phyloP scores from a whole-genome alignment of 176 grass and related monocot species.

The Oryza rufipogon region DNA sequence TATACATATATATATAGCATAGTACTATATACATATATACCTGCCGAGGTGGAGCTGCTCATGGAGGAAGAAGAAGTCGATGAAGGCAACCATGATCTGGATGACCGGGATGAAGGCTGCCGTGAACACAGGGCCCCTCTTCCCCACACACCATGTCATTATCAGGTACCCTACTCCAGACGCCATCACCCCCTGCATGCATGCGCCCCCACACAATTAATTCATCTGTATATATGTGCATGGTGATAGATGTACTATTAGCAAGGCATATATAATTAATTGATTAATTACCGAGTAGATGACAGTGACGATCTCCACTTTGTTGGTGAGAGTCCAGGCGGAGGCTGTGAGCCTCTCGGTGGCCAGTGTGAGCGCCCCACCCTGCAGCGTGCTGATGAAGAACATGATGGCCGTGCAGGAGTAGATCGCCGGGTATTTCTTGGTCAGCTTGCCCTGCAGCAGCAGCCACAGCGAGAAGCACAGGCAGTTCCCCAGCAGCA shows the following conservation, averaged over 20 bases:
- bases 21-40: constrained; percentile 37
- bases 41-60: constrained; percentile 72
- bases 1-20: too few relatives aligned
- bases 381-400: constrained; percentile 75
- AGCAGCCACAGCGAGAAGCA: constrained; percentile 77
- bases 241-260: too few relatives aligned
- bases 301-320: constrained; percentile 64
- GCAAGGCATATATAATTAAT: background rate
- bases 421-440: constrained; percentile 81
- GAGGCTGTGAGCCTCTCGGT: constrained; percentile 50
- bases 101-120: constrained; percentile 78
- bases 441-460: constrained; percentile 62
- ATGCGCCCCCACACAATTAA: too few relatives aligned
- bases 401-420: constrained; percentile 85
- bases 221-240: too few relatives aligned
- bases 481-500: constrained; percentile 60
- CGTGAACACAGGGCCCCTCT: constrained; percentile 83
- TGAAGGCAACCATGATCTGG: constrained; percentile 80
- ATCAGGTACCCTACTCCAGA: constrained; percentile 66
- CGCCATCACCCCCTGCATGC: constrained; percentile 66
- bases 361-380: constrained; percentile 36
- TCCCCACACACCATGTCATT: constrained; percentile 88
- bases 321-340: constrained; percentile 54
- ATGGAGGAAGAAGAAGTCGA: constrained; percentile 74
- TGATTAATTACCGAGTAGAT: constrained; percentile 55